Evolutionary conservation across 345 rosid species (phyloP), one percentile per base, ranked within the genome.

Genomic region (Alliaria petiolata): DNA sequence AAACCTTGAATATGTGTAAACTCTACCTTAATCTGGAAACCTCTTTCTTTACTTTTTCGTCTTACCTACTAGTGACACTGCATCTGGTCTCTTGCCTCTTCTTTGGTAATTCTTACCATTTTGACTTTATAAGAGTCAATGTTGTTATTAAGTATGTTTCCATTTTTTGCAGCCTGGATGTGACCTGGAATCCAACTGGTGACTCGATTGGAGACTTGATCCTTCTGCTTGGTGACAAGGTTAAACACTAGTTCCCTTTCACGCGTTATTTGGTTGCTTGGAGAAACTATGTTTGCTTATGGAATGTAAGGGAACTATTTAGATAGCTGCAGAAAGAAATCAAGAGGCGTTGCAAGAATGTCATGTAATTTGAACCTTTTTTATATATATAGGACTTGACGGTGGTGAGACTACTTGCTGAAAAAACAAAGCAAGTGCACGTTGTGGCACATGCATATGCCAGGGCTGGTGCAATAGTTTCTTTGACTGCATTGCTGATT

Each of bases 181-280:
- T 89, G 78, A 76, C 30, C 19, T 91, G 97, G 97, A 83, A 81
- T 74, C 84, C 89, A 17, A 79, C 65, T 57, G 83, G 80, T 28
- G 46, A 75, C 85, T 80, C 89, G 28, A 31, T 86, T 53, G 82
- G 72, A 71, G 87, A 81, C 79, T 68, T 89, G 80, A 81, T 87
- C 7, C 77, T 81, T 69, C 62, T 75, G 38, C 88, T 91, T 46
- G 46, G 87, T 61, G 81, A 85, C 68, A 85, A 83, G 96, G 97
- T 89, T 44, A 14, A 36, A 11, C 51, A 60, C 44, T 68, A 52
- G 44, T 44, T 62, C 34, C 26, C 51, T 51, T n/a, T 66, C 7
- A 17, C 58, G 26, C 15, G 46, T 67, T 6, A 69, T 64, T 81
- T 65, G 64, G 67, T 61, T 61, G 30, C 28, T 36, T 43, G 25